Percentiles rank a stretch among this genome's conserved stretches.
These are phyloP conservation scores for Annulohypoxylon moriforme DNA, from an alignment of 495 filamentous ascomycete species.

Conservation along the genomic window DNA sequence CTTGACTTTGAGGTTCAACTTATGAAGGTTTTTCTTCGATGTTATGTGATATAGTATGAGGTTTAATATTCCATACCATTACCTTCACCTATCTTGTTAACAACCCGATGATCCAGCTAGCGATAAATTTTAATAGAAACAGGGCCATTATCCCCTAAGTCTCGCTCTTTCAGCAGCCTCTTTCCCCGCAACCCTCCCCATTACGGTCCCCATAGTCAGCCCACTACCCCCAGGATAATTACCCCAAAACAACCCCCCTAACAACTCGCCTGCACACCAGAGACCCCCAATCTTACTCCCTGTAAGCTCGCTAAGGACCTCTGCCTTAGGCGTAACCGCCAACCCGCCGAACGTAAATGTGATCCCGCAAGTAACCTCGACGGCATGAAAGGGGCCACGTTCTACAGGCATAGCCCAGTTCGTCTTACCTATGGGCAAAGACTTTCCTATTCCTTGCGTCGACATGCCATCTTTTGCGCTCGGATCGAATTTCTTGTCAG, in stretches of 20 bases:
- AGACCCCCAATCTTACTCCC: slow-evolving; percentile 61
- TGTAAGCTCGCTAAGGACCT: slow-evolving; percentile 59
- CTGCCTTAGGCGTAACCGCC: slow-evolving; percentile 60
- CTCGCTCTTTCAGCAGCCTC: slow-evolving; percentile 38
- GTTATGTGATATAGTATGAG: too few relatives aligned
- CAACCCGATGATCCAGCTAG: neutral
- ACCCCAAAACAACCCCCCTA: slow-evolving; percentile 70
- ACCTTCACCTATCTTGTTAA: too few relatives aligned
- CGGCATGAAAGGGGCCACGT: slow-evolving; percentile 66
- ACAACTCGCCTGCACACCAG: slow-evolving; percentile 70
- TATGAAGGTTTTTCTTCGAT: too few relatives aligned
- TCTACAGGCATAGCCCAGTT: slow-evolving; percentile 72
- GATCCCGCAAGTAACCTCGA: slow-evolving; percentile 69
- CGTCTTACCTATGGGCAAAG: slow-evolving; percentile 63
- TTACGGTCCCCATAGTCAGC: slow-evolving; percentile 57
- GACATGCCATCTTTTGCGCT: slow-evolving; percentile 66
- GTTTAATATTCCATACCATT: too few relatives aligned
- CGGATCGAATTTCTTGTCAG: slow-evolving; percentile 62
- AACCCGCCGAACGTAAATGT: slow-evolving; percentile 76
- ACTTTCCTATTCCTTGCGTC: slow-evolving; percentile 57
- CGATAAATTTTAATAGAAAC: neutral
- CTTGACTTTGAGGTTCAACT: too few relatives aligned
- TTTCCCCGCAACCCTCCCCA: slow-evolving; percentile 41
- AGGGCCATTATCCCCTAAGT: neutral
- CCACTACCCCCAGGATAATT: slow-evolving; percentile 75